Percentiles rank a stretch among this genome's conserved stretches.
Conservation (phyloP, 1,284 basidiomycete genomes). For the Macrocystidia cucumis region DNA sequence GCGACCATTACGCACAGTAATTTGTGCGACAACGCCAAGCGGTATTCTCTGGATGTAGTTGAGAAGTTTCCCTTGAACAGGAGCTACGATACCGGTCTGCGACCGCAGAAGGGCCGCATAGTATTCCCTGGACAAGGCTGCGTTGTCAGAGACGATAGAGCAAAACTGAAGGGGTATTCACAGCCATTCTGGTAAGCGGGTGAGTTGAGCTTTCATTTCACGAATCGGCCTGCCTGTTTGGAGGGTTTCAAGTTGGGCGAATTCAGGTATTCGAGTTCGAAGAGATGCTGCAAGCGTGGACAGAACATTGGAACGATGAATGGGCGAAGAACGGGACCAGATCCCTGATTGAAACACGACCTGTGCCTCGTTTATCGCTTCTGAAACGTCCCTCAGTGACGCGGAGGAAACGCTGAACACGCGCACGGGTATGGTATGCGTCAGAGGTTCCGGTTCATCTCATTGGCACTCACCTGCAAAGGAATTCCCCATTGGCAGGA, state of each 20-base stretch:
- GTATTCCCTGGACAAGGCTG: slow-evolving; percentile 46
- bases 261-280: slow-evolving; percentile 43
- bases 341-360: slow-evolving; percentile 51
- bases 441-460: neutral
- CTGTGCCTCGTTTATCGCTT: slow-evolving; percentile 48
- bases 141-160: neutral
- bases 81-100: slow-evolving; percentile 61
- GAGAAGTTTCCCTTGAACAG: slow-evolving; percentile 68
- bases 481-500: slow-evolving; percentile 55
- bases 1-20: slow-evolving; percentile 46
- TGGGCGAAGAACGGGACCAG: slow-evolving; percentile 57
- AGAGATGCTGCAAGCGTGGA: slow-evolving; percentile 56
- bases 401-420: slow-evolving; percentile 25
- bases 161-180: slow-evolving; percentile 25
- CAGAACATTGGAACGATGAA: slow-evolving; percentile 58
- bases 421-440: neutral
- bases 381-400: slow-evolving; percentile 37
- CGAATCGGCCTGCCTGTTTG: slow-evolving; percentile 73
- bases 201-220: slow-evolving; percentile 73
- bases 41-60: slow-evolving; percentile 76
- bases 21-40: slow-evolving; percentile 77
- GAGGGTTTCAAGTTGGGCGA: slow-evolving; percentile 62
- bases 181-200: slow-evolving; percentile 77
- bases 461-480: slow-evolving; percentile 43
- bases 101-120: slow-evolving; percentile 69